Evolutionary conservation across 2,329 filamentous ascomycete genomes (phyloP).

Genomic region (Colletotrichum abscissum): DNA sequence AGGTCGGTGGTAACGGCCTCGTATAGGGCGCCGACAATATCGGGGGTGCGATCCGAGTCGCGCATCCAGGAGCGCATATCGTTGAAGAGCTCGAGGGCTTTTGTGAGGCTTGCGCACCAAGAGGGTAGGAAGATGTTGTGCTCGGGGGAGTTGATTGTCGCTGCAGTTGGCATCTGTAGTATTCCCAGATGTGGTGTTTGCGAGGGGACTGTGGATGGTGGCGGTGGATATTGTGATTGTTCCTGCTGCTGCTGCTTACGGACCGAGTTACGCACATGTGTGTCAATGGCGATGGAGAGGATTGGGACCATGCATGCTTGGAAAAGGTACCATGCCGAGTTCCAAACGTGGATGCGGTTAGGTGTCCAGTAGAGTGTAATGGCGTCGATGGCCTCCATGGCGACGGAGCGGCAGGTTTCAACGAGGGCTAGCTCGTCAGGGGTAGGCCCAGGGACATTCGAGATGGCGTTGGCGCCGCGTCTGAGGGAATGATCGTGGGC

Average conservation of each 20-base stretch:
- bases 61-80: conserved; percentile 46
- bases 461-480: conserved; percentile 24
- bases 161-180: background rate
- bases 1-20: conserved; percentile 39
- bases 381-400: conserved; percentile 44
- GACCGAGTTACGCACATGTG: background rate
- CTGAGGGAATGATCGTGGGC: conserved; percentile 37
- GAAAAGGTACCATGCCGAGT: conserved; percentile 46
- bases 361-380: conserved; percentile 46
- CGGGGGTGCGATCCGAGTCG: conserved; percentile 40
- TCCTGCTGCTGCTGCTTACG: conserved; percentile 2
- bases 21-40: conserved; percentile 42
- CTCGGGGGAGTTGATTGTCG: background rate
- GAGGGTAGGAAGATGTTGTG: conserved; percentile 1
- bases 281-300: conserved; percentile 43
- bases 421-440: conserved; percentile 40
- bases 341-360: conserved; percentile 46
- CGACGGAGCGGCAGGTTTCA: conserved; percentile 41
- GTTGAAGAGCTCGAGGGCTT: conserved; percentile 40
- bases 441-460: conserved; percentile 17
- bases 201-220: background rate
- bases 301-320: conserved; percentile 46
- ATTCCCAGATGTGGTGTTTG: background rate
- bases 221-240: background rate
- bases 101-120: conserved; percentile 40